Evolutionary conservation across 164 flowering plant genomes (phyloP), one percentile per base, ranked within the genome.

Genomic region (Chimonanthus praecox): DNA sequence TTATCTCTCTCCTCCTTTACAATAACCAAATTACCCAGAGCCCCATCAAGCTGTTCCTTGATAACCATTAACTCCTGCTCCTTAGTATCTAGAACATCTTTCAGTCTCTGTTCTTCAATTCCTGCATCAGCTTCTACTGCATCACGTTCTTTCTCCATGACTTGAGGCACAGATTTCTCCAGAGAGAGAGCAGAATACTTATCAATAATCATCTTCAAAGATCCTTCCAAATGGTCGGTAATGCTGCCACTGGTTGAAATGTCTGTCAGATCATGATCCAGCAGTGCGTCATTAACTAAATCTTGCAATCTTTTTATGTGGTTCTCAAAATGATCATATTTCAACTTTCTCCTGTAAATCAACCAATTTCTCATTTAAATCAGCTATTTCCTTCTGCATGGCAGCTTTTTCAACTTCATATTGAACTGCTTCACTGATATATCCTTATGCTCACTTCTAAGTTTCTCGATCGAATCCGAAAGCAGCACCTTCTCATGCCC

Each of bases 21-120:
- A 63, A 9, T 73, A 63, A 66, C 75, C 80, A 94, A 71, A 49
- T 86, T 83, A 73, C 75, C 49, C 73, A 84, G 65, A 78, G 85
- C 83, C 69, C 78, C 92, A 75, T 88, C 92, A 76, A 92, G 85
- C 69, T 89, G 85, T 83, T 84, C 85, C 76, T 83, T 88, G 76
- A 85, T 44, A 69, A 67, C 70, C 67, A 49, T 71, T 67, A 71
- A 63, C 71, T 82, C 83, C 50, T 74, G 72, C 73, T 84, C 87
- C 75, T 78, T 76, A n/a, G 72, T 20, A 70, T 76, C 74, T 60
- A 68, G 47, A 33, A 64, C 78, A 74, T 70, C 78, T 63, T 69
- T 66, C 10, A 72, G 67, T 60, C 67, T 70, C 68, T 50, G 63
- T 5, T 71, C 80, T 61, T 51, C 72, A 72, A 49, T 43, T 62